Evolutionary conservation across 352 stramenopile species (phyloP), one percentile per base, ranked within the genome.

Genomic region (Globisporangium parvum): DNA sequence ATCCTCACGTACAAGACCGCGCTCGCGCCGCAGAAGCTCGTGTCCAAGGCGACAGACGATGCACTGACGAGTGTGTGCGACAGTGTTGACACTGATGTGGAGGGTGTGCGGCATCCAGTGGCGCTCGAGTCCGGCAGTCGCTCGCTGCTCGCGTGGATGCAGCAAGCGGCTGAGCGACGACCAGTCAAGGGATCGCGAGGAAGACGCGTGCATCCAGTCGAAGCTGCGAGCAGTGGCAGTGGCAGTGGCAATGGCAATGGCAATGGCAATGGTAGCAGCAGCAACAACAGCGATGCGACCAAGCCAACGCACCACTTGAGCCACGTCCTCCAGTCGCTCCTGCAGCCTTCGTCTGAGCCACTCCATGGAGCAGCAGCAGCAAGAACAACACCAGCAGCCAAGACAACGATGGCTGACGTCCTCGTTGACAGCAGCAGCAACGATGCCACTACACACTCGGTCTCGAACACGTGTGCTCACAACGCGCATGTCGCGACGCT

Each of bases 1-100:
- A 75, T 88, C 15, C 55, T 93, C 35, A 89, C 75, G 53, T 88
- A 88, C 58, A 71, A 77, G 47, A 86, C 74, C 0, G 60, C 80
- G 23, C 46, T 83, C 1, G 54, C 58, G 2, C 61, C 70, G 28
- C 57, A 53, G 57, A 64, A 10, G 39, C 51, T 67, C 44, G 44
- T 44, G 20, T 21, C 23, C 71, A 59, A 21, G 51, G 28, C n/a
- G 68, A 65, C 50, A 58, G 64, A 49, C 50, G 21, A 31, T 40
- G 63, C 35, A 47, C 53, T 51, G 3, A 28, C 31, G 31, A 37
- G 10, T 37, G 31, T 11, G 31, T 8, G 12, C 31, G 31, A 37
- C 6, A 37, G 31, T 48, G 28, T 11, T 57, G 12, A 37, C 6
- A 37, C 6, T 48, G 28, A 11, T 57, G 12, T 23, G 35, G 23